Percentiles rank a stretch among this genome's conserved stretches.
phyloP scores from a whole-genome alignment of 441 rosid species.

The Populus hybrid region DNA sequence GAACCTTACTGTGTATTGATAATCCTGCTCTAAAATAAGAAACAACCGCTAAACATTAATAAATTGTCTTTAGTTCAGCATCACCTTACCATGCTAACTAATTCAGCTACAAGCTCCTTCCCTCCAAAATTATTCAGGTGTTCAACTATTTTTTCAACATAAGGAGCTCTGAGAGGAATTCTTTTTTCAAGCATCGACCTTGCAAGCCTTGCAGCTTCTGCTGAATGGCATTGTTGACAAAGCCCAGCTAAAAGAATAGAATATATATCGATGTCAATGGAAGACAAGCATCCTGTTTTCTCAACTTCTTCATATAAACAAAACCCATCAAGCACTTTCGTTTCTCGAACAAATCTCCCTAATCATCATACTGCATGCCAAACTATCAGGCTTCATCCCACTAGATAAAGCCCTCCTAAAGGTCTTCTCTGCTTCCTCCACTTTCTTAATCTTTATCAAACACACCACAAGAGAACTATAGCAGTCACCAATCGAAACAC shows the following conservation, averaged over 20 bases:
- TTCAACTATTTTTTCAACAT: constrained; percentile 35
- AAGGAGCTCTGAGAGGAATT: constrained; percentile 37
- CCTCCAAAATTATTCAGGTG: constrained; percentile 48
- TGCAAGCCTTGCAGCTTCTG: constrained; percentile 65
- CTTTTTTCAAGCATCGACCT: constrained; percentile 53
- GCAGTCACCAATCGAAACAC: constrained; percentile 59
- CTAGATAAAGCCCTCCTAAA: constrained; percentile 45
- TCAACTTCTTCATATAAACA: constrained; percentile 46
- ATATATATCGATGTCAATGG: constrained; percentile 60
- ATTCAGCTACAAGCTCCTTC: constrained; percentile 36
- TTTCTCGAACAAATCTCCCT: constrained; percentile 54
- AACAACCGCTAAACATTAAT: background rate
- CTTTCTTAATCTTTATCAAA: constrained; percentile 44
- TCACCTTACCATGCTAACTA: constrained; percentile 29
- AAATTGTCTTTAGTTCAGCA: constrained; percentile 6
- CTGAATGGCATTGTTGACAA: constrained; percentile 38
- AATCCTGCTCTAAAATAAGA: background rate
- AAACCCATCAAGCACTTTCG: constrained; percentile 59
- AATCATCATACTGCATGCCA: constrained; percentile 62
- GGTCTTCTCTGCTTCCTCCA: constrained; percentile 55
- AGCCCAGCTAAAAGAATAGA: constrained; percentile 55
- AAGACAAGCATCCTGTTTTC: constrained; percentile 36
- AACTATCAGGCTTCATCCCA: constrained; percentile 60
- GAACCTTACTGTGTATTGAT: background rate
- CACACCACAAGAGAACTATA: constrained; percentile 58